Percentiles rank a stretch among this genome's conserved stretches.
Evolutionary conservation across 306 rosid genomes (phyloP).

Genomic region (Castanea sativa): DNA sequence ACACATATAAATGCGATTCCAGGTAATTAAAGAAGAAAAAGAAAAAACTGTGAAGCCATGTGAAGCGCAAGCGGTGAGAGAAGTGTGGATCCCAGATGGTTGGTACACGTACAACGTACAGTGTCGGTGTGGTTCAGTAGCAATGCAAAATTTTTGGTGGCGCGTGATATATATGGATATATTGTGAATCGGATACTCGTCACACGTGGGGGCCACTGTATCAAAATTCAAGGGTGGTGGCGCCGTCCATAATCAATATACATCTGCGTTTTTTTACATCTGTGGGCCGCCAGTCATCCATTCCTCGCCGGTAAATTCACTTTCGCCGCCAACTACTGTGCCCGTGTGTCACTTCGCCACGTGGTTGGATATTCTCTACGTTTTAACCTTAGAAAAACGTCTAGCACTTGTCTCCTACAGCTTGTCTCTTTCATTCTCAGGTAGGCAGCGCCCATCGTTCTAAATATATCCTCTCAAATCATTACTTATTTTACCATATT

Average conservation of each 20-base stretch:
- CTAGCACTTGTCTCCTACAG: no score
- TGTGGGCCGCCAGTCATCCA: slow-evolving; percentile 6
- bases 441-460: no score
- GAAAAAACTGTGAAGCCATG: not conserved
- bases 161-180: slow-evolving; percentile 6
- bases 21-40: no score
- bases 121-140: no score
- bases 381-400: no score
- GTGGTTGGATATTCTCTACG: not conserved
- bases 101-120: not conserved
- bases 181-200: no score
- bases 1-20: no score
- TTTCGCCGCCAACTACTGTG: slow-evolving; percentile 11
- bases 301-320: not conserved
- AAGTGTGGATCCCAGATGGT: not conserved
- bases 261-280: slow-evolving; percentile 28
- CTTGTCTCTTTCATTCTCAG: not conserved
- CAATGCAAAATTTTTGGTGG: not conserved
- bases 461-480: no score
- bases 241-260: not conserved
- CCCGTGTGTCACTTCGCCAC: not conserved
- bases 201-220: not conserved
- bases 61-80: not conserved
- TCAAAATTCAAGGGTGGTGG: not conserved
- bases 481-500: no score